Base-by-base conservation (phyloP, 2,329 filamentous ascomycete genomes). In the Pseudogymnoascus pannorum region DNA sequence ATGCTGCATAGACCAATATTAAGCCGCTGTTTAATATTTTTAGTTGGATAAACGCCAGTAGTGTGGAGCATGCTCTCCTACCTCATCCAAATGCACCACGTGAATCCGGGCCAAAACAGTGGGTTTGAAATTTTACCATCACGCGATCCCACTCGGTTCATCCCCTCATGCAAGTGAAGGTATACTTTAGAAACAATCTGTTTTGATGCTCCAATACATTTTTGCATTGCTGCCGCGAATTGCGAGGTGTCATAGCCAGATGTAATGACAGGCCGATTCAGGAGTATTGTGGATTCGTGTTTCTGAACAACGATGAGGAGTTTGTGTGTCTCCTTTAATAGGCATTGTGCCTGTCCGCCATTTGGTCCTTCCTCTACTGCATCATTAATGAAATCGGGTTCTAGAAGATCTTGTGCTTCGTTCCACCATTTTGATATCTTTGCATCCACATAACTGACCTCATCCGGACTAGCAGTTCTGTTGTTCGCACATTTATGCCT, bases 351-450 rank as follows among this genome's bases (percentile, higher is more conserved):
- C 60, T 38, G 44, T 60, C 31, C 26, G 61, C 57, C 5, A 66
- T 64, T 8, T 66, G 66, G 0, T 59, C 24, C 6, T 51, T 44
- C 40, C 5, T 12, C 40, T 2, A 5, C 40, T 3, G 20, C 7
- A 1, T 67, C 66, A 0, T 36, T 58, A 0, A 64, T 38, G 1
- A 72, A 71, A 1, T 75, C 72, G 3, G 74, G 73, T 54, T 80
- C 76, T 0, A 77, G 73, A 0, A 76, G 74, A 14, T 81, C 78
- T 58, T 82, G 78, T 4, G 81, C 75, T 61, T 81, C 77, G 57
- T 82, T 82, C 67, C 78, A 79, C 79, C 79, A 82, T 42, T 78
- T 77, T 0, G 77, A 73, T 2, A 82, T 69, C 26, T 79, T 77
- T 0, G 78, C 77, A n/a, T 76, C 77, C 0, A 82, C 79, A 12